These are phyloP conservation scores for Rutidosis leptorrhynchoides DNA, from an alignment of 129 eudicot genomes.

Conservation along the genomic window DNA sequence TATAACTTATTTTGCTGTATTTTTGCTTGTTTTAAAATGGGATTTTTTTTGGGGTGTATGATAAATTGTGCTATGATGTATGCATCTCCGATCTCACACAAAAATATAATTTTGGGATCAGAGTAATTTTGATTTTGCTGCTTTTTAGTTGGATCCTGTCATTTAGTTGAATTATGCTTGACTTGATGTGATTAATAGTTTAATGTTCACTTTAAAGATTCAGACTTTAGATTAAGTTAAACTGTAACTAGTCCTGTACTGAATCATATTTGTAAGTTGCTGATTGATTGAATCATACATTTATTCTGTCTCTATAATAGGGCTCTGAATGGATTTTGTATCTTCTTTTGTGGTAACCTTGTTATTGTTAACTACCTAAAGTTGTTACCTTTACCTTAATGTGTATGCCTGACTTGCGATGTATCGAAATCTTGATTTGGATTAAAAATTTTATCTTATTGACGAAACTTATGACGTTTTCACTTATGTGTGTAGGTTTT, in stretches of 20 bases:
- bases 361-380: conserved; percentile 13
- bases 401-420: conserved; percentile 6
- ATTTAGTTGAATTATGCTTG: conserved; percentile 27
- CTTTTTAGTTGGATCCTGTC: conserved; percentile 22
- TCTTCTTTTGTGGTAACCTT: conserved; percentile 8
- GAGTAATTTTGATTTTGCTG: conserved; percentile 7
- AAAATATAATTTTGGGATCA: neutral
- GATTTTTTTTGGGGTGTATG: neutral
- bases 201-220: neutral
- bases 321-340: neutral
- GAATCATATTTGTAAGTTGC: neutral
- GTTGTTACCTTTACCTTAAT: neutral
- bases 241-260: neutral
- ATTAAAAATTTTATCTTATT: neutral
- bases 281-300: conserved; percentile 17
- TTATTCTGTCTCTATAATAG: conserved; percentile 3
- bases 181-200: neutral
- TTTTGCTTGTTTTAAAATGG: conserved; percentile 14
- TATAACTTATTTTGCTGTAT: conserved; percentile 16
- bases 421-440: neutral
- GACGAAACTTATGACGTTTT: conserved; percentile 5
- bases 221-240: conserved; percentile 13
- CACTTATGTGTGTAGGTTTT: conserved; percentile 23
- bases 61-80: conserved; percentile 10
- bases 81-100: conserved; percentile 30